Conservation (phyloP, 2,329 filamentous ascomycete genomes). For the Ophiostoma sp. region DNA sequence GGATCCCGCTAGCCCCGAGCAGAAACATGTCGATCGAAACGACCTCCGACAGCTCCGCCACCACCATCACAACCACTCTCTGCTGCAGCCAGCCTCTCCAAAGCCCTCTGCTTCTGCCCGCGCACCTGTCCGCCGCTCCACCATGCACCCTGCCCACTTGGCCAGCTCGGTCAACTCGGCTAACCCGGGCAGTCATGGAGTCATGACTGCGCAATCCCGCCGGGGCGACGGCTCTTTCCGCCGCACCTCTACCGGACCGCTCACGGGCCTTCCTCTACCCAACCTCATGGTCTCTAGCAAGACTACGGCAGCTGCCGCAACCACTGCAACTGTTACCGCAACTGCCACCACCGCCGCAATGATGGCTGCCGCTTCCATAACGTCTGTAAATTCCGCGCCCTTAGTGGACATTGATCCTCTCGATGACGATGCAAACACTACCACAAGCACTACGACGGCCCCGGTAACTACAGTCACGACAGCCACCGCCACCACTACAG, state of each 20-base stretch:
- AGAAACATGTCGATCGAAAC: constrained; percentile 40
- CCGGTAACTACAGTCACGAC: not conserved
- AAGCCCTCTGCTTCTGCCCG: not conserved
- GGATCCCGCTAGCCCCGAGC: constrained; percentile 36
- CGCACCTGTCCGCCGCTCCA: constrained; percentile 3
- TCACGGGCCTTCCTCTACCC: constrained; percentile 26
- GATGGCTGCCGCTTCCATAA: constrained; percentile 9
- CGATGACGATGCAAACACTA: not conserved
- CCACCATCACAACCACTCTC: not conserved
- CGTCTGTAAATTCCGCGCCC: not conserved
- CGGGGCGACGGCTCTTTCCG: constrained; percentile 42
- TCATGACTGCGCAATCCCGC: constrained; percentile 40
- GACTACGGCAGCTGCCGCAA: constrained; percentile 19
- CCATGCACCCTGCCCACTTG: constrained; percentile 33
- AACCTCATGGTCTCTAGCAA: constrained; percentile 23
- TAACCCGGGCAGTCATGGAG: constrained; percentile 29
- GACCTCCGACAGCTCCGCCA: not conserved
- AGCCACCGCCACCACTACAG: not conserved
- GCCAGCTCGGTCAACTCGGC: constrained; percentile 49
- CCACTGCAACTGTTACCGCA: constrained; percentile 27
- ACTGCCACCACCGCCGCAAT: constrained; percentile 28
- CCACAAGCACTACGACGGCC: not conserved
- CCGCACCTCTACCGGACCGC: constrained; percentile 37
- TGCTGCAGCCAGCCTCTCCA: not conserved
- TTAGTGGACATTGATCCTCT: not conserved